Evolutionary conservation across 2,329 filamentous ascomycete species (phyloP).

Genomic region (Ascosphaera acerosa): DNA sequence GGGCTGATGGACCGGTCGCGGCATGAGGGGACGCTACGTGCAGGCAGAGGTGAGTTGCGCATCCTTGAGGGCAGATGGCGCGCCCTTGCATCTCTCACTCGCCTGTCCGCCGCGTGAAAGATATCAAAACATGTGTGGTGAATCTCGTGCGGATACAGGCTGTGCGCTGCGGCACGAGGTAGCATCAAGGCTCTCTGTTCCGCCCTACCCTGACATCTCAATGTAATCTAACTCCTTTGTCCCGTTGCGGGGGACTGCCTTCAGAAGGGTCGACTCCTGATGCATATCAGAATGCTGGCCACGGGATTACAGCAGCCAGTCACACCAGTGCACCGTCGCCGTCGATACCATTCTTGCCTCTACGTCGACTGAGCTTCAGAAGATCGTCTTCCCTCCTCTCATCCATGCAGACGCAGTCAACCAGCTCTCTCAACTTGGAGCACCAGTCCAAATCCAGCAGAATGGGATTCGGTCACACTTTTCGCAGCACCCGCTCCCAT

Average conservation of each 20-base stretch:
- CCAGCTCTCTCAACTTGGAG: neutral
- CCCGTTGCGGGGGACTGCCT: neutral
- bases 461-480: neutral
- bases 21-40: neutral
- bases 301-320: neutral
- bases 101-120: too few relatives aligned
- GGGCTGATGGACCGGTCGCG: neutral
- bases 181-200: too few relatives aligned
- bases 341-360: neutral
- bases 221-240: too few relatives aligned
- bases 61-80: neutral
- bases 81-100: too few relatives aligned
- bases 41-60: neutral
- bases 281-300: neutral
- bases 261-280: neutral
- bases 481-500: neutral
- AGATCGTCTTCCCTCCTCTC: neutral
- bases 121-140: too few relatives aligned
- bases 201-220: too few relatives aligned
- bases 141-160: too few relatives aligned
- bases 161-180: too few relatives aligned
- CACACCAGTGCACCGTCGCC: neutral
- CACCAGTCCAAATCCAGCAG: neutral
- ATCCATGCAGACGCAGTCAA: neutral
- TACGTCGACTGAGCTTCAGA: neutral